Evolutionary conservation across 108 stramenopile species (phyloP), one percentile per base, ranked within the genome.

Genomic region (Thalassiosira profunda): DNA sequence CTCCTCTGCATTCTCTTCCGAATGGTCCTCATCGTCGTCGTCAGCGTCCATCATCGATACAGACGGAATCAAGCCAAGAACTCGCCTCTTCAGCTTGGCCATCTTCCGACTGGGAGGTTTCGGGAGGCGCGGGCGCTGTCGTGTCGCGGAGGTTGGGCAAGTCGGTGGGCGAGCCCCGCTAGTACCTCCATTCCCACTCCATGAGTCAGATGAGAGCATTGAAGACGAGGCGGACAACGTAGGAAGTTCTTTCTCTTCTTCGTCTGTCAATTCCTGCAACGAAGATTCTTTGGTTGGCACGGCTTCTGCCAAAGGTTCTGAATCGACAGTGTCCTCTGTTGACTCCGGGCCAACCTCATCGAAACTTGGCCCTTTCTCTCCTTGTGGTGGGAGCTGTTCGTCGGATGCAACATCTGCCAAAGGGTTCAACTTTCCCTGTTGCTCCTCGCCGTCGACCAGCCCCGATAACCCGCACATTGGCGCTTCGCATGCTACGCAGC

Each of bases 31-130:
- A 24, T 52, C 34, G 33, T 72, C 71, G 18, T 71, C 70, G 5
- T 62, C 70, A 4, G 41, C 71, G 24, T 63, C 71, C 67, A 77
- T 57, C 37, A 77, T 67, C 15, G 76, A 77, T 44, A 62, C 58
- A 33, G 61, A 42, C 20, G 67, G 59, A 42, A 64, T 58, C 46
- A 63, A 58, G 60, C 62, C 63, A 42, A 77, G 54, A 21, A 73
- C 54, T n/a, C 63, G 72, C 41, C 62, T 57, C 46, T 70, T 77
- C 40, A 67, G 44, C 1, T 48, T 49, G 5, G 18, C 52, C 11
- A 48, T 43, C 25, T 63, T 77, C 47, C 37, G 44, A 4, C 63
- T 38, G 14, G 62, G 64, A 41, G 43, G 18, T 24, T 63, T 57
- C 3, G 57, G 62, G 23, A 7, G 35, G n/a, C 55, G 62, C 26